These are phyloP conservation scores for Candida gigantensis DNA, from an alignment of 1,139 yeast genomes.

Conservation along the genomic window DNA sequence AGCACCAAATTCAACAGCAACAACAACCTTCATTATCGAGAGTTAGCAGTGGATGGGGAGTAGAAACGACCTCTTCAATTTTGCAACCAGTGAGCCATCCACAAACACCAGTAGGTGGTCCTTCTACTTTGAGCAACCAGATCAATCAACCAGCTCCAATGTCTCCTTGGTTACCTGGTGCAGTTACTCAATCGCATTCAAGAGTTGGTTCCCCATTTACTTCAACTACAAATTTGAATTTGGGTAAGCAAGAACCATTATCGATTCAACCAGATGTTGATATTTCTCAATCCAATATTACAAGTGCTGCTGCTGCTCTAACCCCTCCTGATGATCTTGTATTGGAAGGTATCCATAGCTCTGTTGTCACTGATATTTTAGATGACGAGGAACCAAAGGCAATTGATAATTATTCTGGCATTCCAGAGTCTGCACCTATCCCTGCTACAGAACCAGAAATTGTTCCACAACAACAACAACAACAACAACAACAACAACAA, in stretches of 20 bases:
- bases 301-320: constrained; percentile 4
- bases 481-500: constrained; percentile 6
- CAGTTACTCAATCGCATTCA: constrained; percentile 31
- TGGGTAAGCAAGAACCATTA: constrained; percentile 3
- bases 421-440: not conserved
- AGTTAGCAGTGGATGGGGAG: constrained; percentile 44
- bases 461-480: too few species aligned
- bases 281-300: not conserved
- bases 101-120: constrained; percentile 30
- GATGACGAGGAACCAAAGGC: constrained; percentile 25
- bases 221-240: constrained; percentile 13
- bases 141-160: constrained; percentile 35
- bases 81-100: constrained; percentile 24
- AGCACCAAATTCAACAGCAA: constrained; percentile 32
- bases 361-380: constrained; percentile 41
- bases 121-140: constrained; percentile 23
- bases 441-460: constrained; percentile 2
- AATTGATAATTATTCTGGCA: constrained; percentile 1
- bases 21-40: constrained; percentile 38
- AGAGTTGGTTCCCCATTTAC: constrained; percentile 47
- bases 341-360: constrained; percentile 36
- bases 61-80: constrained; percentile 25
- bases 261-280: constrained; percentile 2
- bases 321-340: constrained; percentile 24
- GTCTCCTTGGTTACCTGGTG: constrained; percentile 43